Base-by-base conservation (phyloP, 2,329 filamentous ascomycete genomes). In the Aureobasidium sp. region DNA sequence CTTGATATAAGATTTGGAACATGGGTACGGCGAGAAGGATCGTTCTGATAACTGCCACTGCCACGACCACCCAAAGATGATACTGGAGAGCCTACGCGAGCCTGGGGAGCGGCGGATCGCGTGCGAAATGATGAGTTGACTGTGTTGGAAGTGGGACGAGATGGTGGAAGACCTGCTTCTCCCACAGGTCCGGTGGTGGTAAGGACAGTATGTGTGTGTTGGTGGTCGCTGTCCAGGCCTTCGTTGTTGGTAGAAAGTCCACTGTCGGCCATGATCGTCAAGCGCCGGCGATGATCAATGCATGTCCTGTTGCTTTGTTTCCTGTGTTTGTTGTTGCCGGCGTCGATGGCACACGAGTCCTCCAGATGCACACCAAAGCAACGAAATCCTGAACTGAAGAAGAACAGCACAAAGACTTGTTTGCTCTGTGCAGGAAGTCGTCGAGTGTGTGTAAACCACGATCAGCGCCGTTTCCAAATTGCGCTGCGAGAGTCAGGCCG, bases 1-100 rank as follows among this genome's bases (percentile, higher is more conserved):
- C 93, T 89, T 17, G 91, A 91, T 2, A 91, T 88, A 59, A 99
- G 79, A 1, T 89, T 91, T 1, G 94, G 92, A 23, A 96, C 91
- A 79, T 99, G 94, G 46, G 90, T 94, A 70, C 87, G 84, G 72
- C 87, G 82, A 67, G 64, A 64, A 9, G 65, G 60, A 26, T 66
- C 64, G 23, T 48, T 60, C 17, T 41, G 50, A 20, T 60, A 63
- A 39, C 52, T 64, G 51, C 62, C 69, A 44, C 56, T 64, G 42
- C 62, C 69, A 65, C 59, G 57, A 20, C 57, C 63, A 41, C 42
- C 56, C 36, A 53, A 10, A 9, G 55, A 59, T 20, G 42, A 58
- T 13, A 60, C 57, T 37, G 65, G 71, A 72, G 61, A 70, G 23
- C 42, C 64, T 32, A 63, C 61, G 34, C 66, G 62, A 27, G 50